Evolutionary conservation across 139 green algal species (phyloP).

Genomic region (Asterochloris sp.): DNA sequence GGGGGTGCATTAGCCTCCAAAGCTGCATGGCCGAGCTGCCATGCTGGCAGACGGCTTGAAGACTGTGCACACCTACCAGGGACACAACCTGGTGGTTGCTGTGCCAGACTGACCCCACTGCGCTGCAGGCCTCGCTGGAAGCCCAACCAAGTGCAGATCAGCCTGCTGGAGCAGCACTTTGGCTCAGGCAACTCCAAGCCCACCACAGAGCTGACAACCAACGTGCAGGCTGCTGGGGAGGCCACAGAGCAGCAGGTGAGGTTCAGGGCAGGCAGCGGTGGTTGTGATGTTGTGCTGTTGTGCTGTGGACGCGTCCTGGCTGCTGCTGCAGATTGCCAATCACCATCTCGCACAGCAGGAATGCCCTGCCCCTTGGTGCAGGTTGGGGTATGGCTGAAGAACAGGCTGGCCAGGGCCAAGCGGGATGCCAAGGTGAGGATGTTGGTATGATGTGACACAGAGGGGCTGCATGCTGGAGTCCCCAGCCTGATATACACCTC

Average conservation of each 20-base stretch:
- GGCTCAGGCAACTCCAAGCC: constrained; percentile 23
- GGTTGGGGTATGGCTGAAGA: constrained; percentile 40
- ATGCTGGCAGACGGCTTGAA: too few relatives aligned
- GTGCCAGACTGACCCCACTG: too few relatives aligned
- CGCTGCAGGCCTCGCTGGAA: constrained; percentile 27
- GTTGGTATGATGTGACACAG: background rate
- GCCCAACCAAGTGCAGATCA: constrained; percentile 26
- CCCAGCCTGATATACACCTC: too few relatives aligned
- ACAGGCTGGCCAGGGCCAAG: constrained; percentile 33
- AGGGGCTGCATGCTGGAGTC: background rate
- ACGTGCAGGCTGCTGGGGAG: constrained; percentile 24
- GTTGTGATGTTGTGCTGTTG: too few relatives aligned
- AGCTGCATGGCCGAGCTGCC: too few relatives aligned
- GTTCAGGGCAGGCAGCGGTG: background rate
- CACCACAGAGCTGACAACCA: constrained; percentile 26
- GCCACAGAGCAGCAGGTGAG: constrained; percentile 27
- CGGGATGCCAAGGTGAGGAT: constrained; percentile 22
- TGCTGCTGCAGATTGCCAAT: too few relatives aligned
- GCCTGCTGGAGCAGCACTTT: constrained; percentile 33
- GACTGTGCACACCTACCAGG: too few relatives aligned
- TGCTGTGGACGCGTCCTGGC: too few relatives aligned
- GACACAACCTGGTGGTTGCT: too few relatives aligned
- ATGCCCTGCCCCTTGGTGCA: background rate
- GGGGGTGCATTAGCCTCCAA: too few relatives aligned
- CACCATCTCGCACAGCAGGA: too few relatives aligned